Percentiles rank a stretch among this genome's conserved stretches.
phyloP scores from a whole-genome alignment of 306 rosid genomes.

The apple (Malus domestica) region DNA sequence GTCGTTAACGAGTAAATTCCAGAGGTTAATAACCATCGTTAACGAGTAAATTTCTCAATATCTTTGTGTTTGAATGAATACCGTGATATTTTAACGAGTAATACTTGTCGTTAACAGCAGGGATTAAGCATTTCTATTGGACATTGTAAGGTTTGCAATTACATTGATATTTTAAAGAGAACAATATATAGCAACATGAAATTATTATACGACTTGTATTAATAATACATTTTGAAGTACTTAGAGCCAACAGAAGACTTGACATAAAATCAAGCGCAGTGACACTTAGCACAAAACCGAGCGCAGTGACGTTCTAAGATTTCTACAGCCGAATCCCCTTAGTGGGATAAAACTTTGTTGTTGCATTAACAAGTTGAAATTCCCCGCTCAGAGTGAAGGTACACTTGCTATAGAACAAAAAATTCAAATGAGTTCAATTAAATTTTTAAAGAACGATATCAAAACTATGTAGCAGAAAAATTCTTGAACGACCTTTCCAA shows the following conservation, averaged over 20 bases:
- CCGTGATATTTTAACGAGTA: not conserved
- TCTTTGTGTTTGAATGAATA: not conserved
- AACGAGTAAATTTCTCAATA: too few species aligned
- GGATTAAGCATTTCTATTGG: not conserved
- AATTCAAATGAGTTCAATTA: constrained; percentile 8
- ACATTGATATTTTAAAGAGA: not conserved
- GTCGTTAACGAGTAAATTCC: not conserved
- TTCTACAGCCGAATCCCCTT: too few species aligned
- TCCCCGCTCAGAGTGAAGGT: constrained; percentile 17
- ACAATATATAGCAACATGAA: not conserved
- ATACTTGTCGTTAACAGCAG: not conserved
- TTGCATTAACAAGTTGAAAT: not conserved
- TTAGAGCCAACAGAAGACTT: too few species aligned
- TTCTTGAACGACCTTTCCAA: constrained; percentile 11
- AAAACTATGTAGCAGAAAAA: constrained; percentile 18
- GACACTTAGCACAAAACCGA: too few species aligned
- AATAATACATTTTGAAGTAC: too few species aligned
- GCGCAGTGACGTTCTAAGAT: too few species aligned
- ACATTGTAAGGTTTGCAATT: not conserved
- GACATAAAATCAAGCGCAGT: rapidly evolving
- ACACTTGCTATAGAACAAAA: constrained; percentile 22
- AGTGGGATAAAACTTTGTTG: too few species aligned
- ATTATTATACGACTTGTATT: not conserved
- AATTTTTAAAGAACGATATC: not conserved
- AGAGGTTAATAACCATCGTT: not conserved